Conservation (phyloP, 2,329 filamentous ascomycete genomes). For the Coniosporium tulheliwenetii region DNA sequence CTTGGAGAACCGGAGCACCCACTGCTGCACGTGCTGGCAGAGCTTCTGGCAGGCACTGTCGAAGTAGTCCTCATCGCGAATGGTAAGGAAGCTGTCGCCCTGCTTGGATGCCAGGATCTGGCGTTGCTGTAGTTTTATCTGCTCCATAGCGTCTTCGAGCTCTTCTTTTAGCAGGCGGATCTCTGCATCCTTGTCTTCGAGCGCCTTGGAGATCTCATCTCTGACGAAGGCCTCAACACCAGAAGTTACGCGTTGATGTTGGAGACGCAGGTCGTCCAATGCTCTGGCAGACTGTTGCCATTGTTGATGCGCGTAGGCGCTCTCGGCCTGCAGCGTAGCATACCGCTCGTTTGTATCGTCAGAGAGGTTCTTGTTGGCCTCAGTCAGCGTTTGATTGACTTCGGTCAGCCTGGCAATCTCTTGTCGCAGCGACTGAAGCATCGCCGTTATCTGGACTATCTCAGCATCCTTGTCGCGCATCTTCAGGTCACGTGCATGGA, state of each 20-base stretch:
- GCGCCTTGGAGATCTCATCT: conserved; percentile 43
- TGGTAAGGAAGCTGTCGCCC: conserved; percentile 59
- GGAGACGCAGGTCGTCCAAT: conserved; percentile 49
- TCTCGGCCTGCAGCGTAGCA: conserved; percentile 49
- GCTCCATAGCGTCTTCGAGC: conserved; percentile 53
- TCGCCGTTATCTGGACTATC: conserved; percentile 66
- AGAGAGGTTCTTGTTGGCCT: conserved; percentile 62
- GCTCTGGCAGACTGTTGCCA: conserved; percentile 49
- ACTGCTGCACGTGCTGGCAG: conserved; percentile 91
- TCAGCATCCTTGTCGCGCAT: conserved; percentile 74
- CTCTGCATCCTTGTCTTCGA: conserved; percentile 74
- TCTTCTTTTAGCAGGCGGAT: conserved; percentile 64
- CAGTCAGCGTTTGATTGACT: conserved; percentile 64
- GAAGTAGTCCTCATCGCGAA: conserved; percentile 88
- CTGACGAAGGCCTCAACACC: conserved; percentile 47
- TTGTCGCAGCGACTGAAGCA: conserved; percentile 63
- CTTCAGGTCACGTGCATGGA: conserved; percentile 50
- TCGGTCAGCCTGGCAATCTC: conserved; percentile 70
- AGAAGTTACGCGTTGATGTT: conserved; percentile 45
- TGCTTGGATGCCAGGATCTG: conserved; percentile 41
- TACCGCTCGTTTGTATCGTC: conserved; percentile 61
- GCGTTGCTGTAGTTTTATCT: conserved; percentile 43
- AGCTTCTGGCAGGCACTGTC: conserved; percentile 86
- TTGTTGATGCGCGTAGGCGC: conserved; percentile 36
- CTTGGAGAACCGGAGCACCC: conserved; percentile 95